Conservation (phyloP, 2,329 filamentous ascomycete genomes). For the Fusarium humuli region DNA sequence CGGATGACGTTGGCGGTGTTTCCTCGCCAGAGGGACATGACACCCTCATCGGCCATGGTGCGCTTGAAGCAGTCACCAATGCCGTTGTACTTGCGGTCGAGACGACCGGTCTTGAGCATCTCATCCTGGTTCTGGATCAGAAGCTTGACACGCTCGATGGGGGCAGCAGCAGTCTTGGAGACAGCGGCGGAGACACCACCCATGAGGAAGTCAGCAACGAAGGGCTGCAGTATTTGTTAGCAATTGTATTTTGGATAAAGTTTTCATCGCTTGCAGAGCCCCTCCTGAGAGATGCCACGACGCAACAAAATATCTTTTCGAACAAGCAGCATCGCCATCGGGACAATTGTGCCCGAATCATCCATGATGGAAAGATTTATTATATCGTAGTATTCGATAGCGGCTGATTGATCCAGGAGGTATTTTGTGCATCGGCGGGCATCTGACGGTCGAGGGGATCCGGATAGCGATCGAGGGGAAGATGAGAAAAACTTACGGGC, state of each 20-base stretch:
- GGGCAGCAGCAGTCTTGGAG: conserved; percentile 99
- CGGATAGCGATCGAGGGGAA: conserved; percentile 8
- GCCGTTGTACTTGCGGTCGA: conserved; percentile 95
- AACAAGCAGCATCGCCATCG: background rate
- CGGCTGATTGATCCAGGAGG: conserved; percentile 12
- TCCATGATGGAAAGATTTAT: conserved; percentile 23
- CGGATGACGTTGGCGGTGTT: conserved; percentile 99
- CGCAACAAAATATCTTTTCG: conserved; percentile 1
- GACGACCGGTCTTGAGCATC: conserved; percentile 99
- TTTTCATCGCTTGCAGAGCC: background rate
- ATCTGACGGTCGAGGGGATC: conserved; percentile 42
- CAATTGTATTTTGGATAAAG: conserved; percentile 6
- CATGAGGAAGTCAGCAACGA: conserved; percentile 99
- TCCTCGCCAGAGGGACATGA: conserved; percentile 96
- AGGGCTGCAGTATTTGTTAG: conserved; percentile 70
- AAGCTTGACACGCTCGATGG: conserved; percentile 99
- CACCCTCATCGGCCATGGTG: conserved; percentile 90
- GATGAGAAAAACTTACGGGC: conserved; percentile 65
- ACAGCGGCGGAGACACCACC: conserved; percentile 99
- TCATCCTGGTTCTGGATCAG: conserved; percentile 99
- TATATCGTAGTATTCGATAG: conserved; percentile 19
- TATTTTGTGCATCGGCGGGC: conserved; percentile 46
- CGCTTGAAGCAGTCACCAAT: conserved; percentile 96
- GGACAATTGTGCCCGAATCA: background rate
- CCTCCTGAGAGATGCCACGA: conserved; percentile 10